Base-by-base conservation (phyloP, 2,329 filamentous ascomycete genomes). In the Ophioceras dolichostomum region DNA sequence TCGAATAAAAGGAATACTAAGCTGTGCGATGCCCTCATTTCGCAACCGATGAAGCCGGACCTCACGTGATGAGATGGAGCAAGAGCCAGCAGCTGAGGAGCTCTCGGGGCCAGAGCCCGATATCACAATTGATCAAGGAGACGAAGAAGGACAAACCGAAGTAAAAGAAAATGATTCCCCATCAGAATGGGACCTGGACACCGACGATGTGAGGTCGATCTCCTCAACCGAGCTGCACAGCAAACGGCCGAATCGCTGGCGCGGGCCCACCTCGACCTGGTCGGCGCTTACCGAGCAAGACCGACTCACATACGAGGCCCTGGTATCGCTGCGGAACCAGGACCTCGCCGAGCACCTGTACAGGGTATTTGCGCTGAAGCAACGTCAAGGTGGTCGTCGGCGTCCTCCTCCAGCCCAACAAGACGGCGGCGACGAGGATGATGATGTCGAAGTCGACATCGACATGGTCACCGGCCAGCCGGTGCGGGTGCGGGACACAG, bases 301-400 rank as follows among this genome's bases (percentile, higher is more conserved):
- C 41, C 69, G 79, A 12, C 65, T 68, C 7, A 66, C 83, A 2
- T 70, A 71, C 40, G 61, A 67, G 5, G 76, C 79, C 7, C 62
- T 94, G 39, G 70, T 79, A 40, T 67, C 73, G 32, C 53, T 76
- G 13, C 66, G 73, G 26, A 72, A 79, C 28, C 64, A 70, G 37
- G 79, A 95, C 51, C 61, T 95, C 10, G 67, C 74, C 0, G 59
- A 79, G 32, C 88, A 94, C 59, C 62, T 95, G 5, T 94, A 84
- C 60, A 85, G 91, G 55, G 68, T 80, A 0, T 80, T 81, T 58
- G 70, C 70, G 26, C 61, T 93, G 38, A 86, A 80, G 54, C 59
- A 61, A 26, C 60, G 68, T n/a, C n/a, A n/a, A n/a, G n/a, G n/a
- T n/a, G n/a, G n/a, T n/a, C n/a, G n/a, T 3, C 45, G 38, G 7